Base-by-base conservation (phyloP, 1,284 basidiomycete genomes). In the Sanghuangporus sanghuang region DNA sequence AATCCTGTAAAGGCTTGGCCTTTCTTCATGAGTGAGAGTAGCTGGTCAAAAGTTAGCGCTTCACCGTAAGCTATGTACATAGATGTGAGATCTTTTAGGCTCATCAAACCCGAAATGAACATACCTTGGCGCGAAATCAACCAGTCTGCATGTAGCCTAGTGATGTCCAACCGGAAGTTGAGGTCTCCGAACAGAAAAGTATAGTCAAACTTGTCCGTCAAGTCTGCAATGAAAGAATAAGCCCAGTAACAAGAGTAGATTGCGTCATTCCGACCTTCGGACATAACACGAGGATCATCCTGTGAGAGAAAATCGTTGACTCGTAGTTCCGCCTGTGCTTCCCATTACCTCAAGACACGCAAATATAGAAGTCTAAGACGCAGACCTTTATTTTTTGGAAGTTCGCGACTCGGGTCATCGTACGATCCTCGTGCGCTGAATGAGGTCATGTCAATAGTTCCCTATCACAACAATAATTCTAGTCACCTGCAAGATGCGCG, bases 201-300 rank as follows among this genome's bases (percentile, higher is more conserved):
- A 68, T 87, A 85, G 71, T 96, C 93, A 68, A 94, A 95, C 68
- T 82, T 84, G 71, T 93, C 90, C 0, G 90, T 93, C 57, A 93
- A 75, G 71, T 94, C 91, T 85, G 60, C 59, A 42, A 38, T 49
- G 36, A 23, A 18, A 36, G 63, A 32, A 18, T 61, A 11, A 54
- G 50, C 54, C 11, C 3, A 48, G 52, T n/a, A 67, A 40, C 60
- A 53, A 66, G 56, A 38, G 48, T 58, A 50, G 46, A 32, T 16
- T 56, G 56, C 21, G 49, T 16, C 49, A 21, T 16, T 55, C 63
- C 59, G 59, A 87, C 89, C 89, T 84, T 92, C 90, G 21, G 81
- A 78, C 73, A 82, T 77, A 57, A 78, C 75, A 39, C 89, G 80
- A 2, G 85, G 83, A 72, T 93, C 90, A 61, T 85, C 77, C 1